Base-by-base conservation (phyloP, 2,329 filamentous ascomycete species). In the Tolypocladium nubicola region DNA sequence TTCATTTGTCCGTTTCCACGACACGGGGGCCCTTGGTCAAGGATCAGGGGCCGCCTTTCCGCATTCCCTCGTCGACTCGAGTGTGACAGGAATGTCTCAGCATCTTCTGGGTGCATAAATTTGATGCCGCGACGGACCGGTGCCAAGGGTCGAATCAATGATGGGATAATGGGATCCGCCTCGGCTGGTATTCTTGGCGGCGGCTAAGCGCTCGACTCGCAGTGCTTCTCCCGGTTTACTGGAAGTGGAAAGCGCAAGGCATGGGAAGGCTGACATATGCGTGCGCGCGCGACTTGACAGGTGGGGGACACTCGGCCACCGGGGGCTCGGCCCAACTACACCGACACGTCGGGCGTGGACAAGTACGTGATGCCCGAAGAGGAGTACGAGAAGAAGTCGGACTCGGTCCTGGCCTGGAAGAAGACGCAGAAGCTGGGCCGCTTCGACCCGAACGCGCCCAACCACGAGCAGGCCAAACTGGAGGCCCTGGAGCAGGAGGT, bases 381-480 rank as follows among this genome's bases (percentile, higher is more conserved):
- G 54, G 88, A 92, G 68, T 99, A 99, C 74, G 90, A 91, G 70
- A 84, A 85, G 67, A 90, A 92, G 68, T 79, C 85, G 49, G 90
- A 97, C 73, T 93, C 88, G 4, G 94, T 99, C 16, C 82, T 97
- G 30, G 89, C 92, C 7, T 97, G 91, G 91, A 99, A 99, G 75
- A 93, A 89, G 75, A 78, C 85, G n/a, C 86, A 96, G 72, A 92
- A 95, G 70, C 83, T 97, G n/a, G 94, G 94, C 54, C 89, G 94
- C 40, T 99, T 99, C 73, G 90, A 97, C 69, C 94, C 94, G 14
- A 80, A 87, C 64, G 90, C 91, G 9, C 85, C 88, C 21, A 83
- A 79, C 59, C 82, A 88, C 26, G 86, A 91, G 69, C 79, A 89
- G 68, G 82, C 89, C 61, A 89, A 89, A 70, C 76, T 88, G 58